phyloP scores from a whole-genome alignment of 1,284 basidiomycete species.

The Marasmius fiardii region DNA sequence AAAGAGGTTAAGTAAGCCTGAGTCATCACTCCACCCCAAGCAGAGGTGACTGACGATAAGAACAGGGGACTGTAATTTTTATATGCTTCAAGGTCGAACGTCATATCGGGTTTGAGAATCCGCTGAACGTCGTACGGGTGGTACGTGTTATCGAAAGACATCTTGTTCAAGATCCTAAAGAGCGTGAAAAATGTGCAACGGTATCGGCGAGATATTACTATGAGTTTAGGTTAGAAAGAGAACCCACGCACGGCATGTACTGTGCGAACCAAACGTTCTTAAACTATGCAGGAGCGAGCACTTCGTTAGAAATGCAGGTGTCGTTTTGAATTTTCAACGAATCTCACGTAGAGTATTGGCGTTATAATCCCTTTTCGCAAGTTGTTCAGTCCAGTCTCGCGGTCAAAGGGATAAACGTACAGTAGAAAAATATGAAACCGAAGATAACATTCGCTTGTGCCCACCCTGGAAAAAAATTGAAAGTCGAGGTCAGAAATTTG shows the following conservation, averaged over 20 bases:
- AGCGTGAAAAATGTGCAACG: background rate
- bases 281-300: conserved; percentile 39
- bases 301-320: background rate
- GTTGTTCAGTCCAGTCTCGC: background rate
- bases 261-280: conserved; percentile 61
- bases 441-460: conserved; percentile 72
- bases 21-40: background rate
- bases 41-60: conserved; percentile 50
- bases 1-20: background rate
- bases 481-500: background rate
- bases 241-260: conserved; percentile 45
- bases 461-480: conserved; percentile 43
- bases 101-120: conserved; percentile 57
- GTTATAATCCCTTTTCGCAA: conserved; percentile 51
- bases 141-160: conserved; percentile 65
- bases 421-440: conserved; percentile 74
- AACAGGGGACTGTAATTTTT: conserved; percentile 81
- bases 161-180: conserved; percentile 46
- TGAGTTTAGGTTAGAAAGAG: background rate
- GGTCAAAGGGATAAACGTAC: conserved; percentile 26
- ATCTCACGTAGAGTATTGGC: conserved; percentile 55
- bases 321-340: background rate
- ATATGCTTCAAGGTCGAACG: conserved; percentile 67
- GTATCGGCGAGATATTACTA: background rate
- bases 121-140: conserved; percentile 61